Conservation (phyloP, 2,329 filamentous ascomycete genomes). For the Amylocarpus encephaloides region DNA sequence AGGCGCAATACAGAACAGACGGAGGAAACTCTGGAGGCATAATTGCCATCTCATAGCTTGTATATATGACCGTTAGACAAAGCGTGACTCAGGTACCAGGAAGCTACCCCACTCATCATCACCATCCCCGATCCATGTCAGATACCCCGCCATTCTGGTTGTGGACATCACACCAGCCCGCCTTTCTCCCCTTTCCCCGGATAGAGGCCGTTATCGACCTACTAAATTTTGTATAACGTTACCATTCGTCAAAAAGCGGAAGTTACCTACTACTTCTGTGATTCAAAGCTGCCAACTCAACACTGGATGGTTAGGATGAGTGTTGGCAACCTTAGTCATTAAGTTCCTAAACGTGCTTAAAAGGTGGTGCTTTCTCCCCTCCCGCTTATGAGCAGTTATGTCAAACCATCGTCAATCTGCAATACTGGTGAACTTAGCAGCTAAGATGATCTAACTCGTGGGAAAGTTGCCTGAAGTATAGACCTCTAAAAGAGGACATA, state of each 20-base stretch:
- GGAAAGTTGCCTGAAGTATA: background rate
- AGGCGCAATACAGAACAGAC: background rate
- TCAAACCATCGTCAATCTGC: conserved; percentile 2
- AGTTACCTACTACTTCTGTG: background rate
- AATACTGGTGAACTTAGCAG: background rate
- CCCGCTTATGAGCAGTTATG: background rate
- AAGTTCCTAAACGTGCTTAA: background rate
- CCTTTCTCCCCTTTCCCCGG: background rate
- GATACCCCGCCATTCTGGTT: background rate
- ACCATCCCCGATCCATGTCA: background rate
- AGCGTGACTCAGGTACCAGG: background rate
- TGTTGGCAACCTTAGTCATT: background rate
- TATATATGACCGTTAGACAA: background rate
- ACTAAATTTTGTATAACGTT: conserved; percentile 8
- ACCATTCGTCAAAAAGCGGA: conserved; percentile 5
- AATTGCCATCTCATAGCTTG: background rate
- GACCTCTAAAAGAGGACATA: background rate
- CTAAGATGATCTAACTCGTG: conserved; percentile 1
- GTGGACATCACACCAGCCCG: background rate
- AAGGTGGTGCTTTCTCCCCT: background rate
- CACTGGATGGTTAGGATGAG: background rate
- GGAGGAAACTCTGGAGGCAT: background rate
- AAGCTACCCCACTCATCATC: conserved; percentile 6
- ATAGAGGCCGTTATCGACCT: background rate
- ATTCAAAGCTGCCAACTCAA: background rate